phyloP scores from a whole-genome alignment of 805 yeast genomes.

The Candida tammaniensis region DNA sequence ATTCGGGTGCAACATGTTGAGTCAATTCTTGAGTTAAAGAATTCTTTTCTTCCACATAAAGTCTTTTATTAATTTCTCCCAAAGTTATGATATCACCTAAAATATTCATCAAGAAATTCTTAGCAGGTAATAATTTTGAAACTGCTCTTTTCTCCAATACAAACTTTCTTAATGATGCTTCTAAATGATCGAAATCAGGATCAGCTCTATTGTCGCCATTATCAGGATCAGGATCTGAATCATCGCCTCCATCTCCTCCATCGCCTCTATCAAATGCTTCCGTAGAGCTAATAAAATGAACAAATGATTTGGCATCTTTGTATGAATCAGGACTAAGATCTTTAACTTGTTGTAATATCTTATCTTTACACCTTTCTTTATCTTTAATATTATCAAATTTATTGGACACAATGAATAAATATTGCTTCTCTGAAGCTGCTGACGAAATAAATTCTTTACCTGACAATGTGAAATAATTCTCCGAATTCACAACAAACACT shows the following conservation, averaged over 20 bases:
- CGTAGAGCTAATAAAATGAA: constrained; percentile 82
- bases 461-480: constrained; percentile 89
- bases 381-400: constrained; percentile 83
- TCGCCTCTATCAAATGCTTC: constrained; percentile 29
- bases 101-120: constrained; percentile 73
- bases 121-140: constrained; percentile 90
- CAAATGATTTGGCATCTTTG: constrained; percentile 84
- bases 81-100: constrained; percentile 62
- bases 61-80: constrained; percentile 59
- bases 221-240: constrained; percentile 20
- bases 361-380: constrained; percentile 70
- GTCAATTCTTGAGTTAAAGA: constrained; percentile 38
- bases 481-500: constrained; percentile 94
- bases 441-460: constrained; percentile 91
- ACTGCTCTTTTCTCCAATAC: constrained; percentile 84
- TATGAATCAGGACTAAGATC: constrained; percentile 86
- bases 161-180: constrained; percentile 80
- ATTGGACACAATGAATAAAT: constrained; percentile 92
- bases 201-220: constrained; percentile 26
- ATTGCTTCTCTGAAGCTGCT: constrained; percentile 87
- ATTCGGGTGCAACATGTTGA: constrained; percentile 57
- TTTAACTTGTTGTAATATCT: constrained; percentile 82
- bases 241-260: constrained; percentile 31
- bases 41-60: constrained; percentile 49
- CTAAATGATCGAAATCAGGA: constrained; percentile 74